Base-by-base conservation (phyloP, 345 rosid species). In the Eucalyptus viminalis region DNA sequence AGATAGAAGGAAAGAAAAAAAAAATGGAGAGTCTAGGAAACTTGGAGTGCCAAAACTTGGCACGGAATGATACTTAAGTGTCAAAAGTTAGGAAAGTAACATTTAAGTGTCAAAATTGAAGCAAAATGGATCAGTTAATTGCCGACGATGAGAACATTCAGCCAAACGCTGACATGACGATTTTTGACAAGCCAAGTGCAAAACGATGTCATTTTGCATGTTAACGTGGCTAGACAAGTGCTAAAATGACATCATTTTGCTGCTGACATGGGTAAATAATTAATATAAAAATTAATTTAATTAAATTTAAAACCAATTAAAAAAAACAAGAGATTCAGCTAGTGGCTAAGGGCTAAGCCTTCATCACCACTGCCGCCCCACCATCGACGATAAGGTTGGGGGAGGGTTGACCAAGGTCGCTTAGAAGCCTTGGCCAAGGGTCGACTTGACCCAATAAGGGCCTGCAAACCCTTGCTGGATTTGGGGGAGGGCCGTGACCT, bases 61-160 rank as follows among this genome's bases (percentile, higher is more conserved):
- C 4, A 53, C 0, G 1, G 7, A 53, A 53, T 0, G 2, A 53
- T 0, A 53, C 10, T 53, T 3, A 53, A 53, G 22, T 7, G 56
- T 53, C 0, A 16, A 16, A 51, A 51, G 8, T 51, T 51, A 51
- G 4, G 8, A 51, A 51, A 16, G 21, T 51, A 2, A 51, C 9
- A 16, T 0, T 16, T 16, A 51, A 16, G 1, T 51, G 0, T 0
- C 0, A 51, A 51, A 17, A 53, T 53, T 53, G 24, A 53, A 53
- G 2, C 2, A 51, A 51, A 51, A 51, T 51, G 9, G 4, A 51
- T 51, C 0, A 17, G 1, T 17, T 17, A 51, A 51, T 0, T 51
- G 56, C 0, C 22, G 3, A 51, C 0, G 4, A 2, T 0, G 0
- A 50, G 4, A 51, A 51, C n/a, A 51, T 17, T 0, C 0, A 0